Base-by-base conservation (phyloP, 345 rosid species). In the Eucalyptus sp. region DNA sequence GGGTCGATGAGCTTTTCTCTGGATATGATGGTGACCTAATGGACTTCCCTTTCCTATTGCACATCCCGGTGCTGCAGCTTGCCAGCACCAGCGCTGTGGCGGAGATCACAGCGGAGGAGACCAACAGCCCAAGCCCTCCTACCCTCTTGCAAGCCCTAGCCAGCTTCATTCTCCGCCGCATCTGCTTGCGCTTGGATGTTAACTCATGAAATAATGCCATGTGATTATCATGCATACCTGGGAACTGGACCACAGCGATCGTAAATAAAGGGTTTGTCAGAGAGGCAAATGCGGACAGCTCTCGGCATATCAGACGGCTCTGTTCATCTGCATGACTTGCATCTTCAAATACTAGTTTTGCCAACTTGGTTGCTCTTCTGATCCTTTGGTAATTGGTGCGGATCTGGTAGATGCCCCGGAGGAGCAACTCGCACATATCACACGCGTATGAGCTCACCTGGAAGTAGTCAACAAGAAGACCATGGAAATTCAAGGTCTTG, bases 391-490 rank as follows among this genome's bases (percentile, higher is more conserved):
- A 93, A 89, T 95, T 92, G 44, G 89, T 87, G 3, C 95, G 95
- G 18, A 94, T 92, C 91, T 92, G 94, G 81, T 94, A 94, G 88
- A 95, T 91, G 90, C 92, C 89, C n/a, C 87, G 91, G 48, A 98
- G 97, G 87, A 96, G 95, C 56, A 91, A 91, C 90, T 95, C 97
- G 24, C 98, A 98, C 29, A 96, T 37, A 41, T 91, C 90, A 89
- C 96, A 94, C 5, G 94, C 96, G 33, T 95, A 92, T 1, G 91
- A 91, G 91, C 93, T 95, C 76, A 94, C 90, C 88, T 94, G 93
- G 60, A 98, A 96, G 90, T 92, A 98, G 2, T 93, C 92, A 3
- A 89, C 71, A 12, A 96, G 89, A 81, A 96, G 95, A 43, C 52
- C 87, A 87, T 96, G 93, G 54, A 93, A 88, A 76, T 88, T 87